phyloP scores from a whole-genome alignment of 352 stramenopile genomes.

The Globisporangium okanoganense region DNA sequence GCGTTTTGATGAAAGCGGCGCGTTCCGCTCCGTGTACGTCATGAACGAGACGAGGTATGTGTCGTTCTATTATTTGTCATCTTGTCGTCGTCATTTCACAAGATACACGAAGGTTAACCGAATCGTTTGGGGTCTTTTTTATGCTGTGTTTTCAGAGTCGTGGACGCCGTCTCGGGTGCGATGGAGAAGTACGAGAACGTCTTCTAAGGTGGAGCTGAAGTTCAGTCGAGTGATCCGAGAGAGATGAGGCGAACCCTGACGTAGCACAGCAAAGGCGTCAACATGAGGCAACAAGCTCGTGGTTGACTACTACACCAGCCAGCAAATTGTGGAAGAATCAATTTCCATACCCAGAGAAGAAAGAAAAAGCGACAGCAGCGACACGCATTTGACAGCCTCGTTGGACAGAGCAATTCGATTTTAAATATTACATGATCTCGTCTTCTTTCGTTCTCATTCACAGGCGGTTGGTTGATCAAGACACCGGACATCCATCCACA shows the following conservation, averaged over 20 bases:
- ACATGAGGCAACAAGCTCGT: background rate
- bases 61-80: constrained; percentile 6
- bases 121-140: background rate
- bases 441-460: background rate
- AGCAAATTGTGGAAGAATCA: background rate
- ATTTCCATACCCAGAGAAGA: background rate
- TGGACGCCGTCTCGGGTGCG: constrained; percentile 81
- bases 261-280: background rate
- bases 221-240: background rate
- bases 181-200: constrained; percentile 88
- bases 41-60: constrained; percentile 79
- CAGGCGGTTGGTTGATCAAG: background rate
- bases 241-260: background rate
- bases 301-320: background rate
- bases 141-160: constrained; percentile 44
- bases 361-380: too few species aligned
- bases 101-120: background rate
- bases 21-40: constrained; percentile 85
- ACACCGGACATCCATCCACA: background rate
- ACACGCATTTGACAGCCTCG: background rate
- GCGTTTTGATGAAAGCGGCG: constrained; percentile 83
- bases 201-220: constrained; percentile 37
- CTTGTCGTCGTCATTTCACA: too few species aligned
- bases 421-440: constrained; percentile 4
- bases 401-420: background rate